A percentile compares a stretch with the other conserved stretches of the same genome.
These are phyloP conservation scores for Pseudogymnoascus sp. DNA, from an alignment of 2,329 filamentous ascomycete species.

Conservation along the genomic window DNA sequence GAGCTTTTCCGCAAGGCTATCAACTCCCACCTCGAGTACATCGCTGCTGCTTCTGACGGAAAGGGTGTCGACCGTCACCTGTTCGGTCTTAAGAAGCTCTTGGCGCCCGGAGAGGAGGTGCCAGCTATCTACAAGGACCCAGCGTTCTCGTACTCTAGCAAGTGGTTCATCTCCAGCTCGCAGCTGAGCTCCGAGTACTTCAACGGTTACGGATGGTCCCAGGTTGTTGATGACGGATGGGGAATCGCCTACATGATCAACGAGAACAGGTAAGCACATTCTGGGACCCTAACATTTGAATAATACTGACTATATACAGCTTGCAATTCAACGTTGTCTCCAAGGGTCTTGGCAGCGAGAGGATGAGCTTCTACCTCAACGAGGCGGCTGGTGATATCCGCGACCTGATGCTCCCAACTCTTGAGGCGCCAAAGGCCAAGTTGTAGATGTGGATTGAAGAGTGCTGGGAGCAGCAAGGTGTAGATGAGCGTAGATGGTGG, in stretches of 20 bases:
- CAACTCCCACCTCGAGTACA: constrained; percentile 81
- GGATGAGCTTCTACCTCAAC: constrained; percentile 93
- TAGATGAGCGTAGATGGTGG: not conserved
- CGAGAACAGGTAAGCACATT: constrained; percentile 67
- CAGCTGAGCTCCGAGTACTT: constrained; percentile 96
- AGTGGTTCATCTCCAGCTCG: constrained; percentile 82
- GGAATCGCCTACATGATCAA: constrained; percentile 99
- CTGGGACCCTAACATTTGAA: not conserved
- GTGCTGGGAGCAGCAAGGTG: not conserved
- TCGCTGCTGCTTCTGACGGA: constrained; percentile 78
- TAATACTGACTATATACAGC: constrained; percentile 37
- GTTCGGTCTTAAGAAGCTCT: constrained; percentile 90
- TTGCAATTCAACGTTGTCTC: constrained; percentile 97
- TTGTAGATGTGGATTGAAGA: constrained; percentile 45
- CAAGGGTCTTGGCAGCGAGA: constrained; percentile 81
- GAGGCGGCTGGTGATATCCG: constrained; percentile 88
- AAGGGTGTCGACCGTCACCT: constrained; percentile 93
- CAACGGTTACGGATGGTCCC: constrained; percentile 98
- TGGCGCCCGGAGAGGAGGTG: constrained; percentile 71
- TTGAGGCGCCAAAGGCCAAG: constrained; percentile 80
- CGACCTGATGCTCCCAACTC: constrained; percentile 72
- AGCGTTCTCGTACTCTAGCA: constrained; percentile 72
- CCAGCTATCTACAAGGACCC: constrained; percentile 83
- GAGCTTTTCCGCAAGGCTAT: constrained; percentile 77
- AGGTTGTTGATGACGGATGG: constrained; percentile 92